phyloP scores from a whole-genome alignment of 192 early-diverging fungal species.

The Coemansia sp. region DNA sequence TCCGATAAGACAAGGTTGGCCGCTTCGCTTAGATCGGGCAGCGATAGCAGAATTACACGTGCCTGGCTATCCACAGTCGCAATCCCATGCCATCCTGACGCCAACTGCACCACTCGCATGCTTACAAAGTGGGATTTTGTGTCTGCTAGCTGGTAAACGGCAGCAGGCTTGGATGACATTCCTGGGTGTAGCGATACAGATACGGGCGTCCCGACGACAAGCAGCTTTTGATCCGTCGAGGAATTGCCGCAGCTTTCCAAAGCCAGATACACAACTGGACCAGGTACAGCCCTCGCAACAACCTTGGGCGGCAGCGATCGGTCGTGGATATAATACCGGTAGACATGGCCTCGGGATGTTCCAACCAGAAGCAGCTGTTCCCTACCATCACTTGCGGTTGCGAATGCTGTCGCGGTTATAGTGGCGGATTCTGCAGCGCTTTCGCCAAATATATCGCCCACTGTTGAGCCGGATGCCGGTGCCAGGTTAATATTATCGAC shows the following conservation, averaged over 20 bases:
- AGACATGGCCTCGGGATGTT: conserved; percentile 27
- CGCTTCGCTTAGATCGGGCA: conserved; percentile 8
- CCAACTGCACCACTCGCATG: conserved; percentile 7
- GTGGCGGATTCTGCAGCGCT: neutral
- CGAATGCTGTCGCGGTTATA: neutral
- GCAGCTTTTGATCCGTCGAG: neutral
- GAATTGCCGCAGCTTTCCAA: neutral
- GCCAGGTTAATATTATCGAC: conserved; percentile 38
- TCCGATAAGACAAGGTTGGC: neutral
- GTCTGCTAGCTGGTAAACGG: conserved; percentile 1
- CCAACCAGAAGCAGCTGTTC: conserved; percentile 7
- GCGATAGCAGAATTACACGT: conserved; percentile 10
- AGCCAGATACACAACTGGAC: neutral
- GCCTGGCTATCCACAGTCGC: conserved; percentile 17
- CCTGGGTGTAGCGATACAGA: neutral
- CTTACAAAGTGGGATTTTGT: conserved; percentile 4
- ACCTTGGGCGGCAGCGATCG: neutral
- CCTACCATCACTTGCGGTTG: neutral
- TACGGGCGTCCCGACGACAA: neutral
- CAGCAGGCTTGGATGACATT: neutral
- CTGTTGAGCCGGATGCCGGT: neutral
- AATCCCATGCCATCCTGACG: conserved; percentile 25
- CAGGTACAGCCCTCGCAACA: neutral
- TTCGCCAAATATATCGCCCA: neutral
- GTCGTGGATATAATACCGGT: conserved; percentile 13